These are phyloP conservation scores for Cyclotella atomus DNA, from an alignment of 108 stramenopile genomes.

Conservation along the genomic window DNA sequence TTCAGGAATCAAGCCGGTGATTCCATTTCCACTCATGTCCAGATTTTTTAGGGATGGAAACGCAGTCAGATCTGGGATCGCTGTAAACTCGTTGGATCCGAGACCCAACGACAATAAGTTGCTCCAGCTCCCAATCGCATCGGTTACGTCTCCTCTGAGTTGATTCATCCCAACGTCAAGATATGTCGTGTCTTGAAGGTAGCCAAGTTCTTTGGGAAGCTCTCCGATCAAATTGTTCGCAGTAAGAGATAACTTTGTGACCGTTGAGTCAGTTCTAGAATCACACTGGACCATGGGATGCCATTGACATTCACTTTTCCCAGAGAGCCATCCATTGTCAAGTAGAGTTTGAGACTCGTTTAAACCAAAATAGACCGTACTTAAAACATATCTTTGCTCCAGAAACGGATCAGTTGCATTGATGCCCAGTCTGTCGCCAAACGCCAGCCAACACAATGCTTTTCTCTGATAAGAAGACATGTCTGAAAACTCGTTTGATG, in stretches of 20 bases:
- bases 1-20: conserved; percentile 27
- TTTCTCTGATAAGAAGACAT: conserved; percentile 42
- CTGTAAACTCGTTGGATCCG: conserved; percentile 17
- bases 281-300: conserved; percentile 36
- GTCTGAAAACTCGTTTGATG: conserved; percentile 23
- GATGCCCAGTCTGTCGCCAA: conserved; percentile 33
- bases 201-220: conserved; percentile 34
- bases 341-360: conserved; percentile 22
- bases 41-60: conserved; percentile 24
- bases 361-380: conserved; percentile 36
- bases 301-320: conserved; percentile 42
- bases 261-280: conserved; percentile 27
- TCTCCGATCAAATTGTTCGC: conserved; percentile 17
- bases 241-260: conserved; percentile 20
- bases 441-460: conserved; percentile 44
- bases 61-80: conserved; percentile 3
- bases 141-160: conserved; percentile 15
- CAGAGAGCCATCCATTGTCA: conserved; percentile 34
- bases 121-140: conserved; percentile 17
- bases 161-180: conserved; percentile 27
- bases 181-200: conserved; percentile 17
- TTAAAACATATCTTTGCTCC: conserved; percentile 37
- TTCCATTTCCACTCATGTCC: conserved; percentile 28
- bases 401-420: conserved; percentile 28
- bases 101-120: conserved; percentile 23